Percentiles rank a stretch among this genome's conserved stretches.
phyloP scores from a whole-genome alignment of 169 alveolate genomes.

The Toxoplasma gondii region DNA sequence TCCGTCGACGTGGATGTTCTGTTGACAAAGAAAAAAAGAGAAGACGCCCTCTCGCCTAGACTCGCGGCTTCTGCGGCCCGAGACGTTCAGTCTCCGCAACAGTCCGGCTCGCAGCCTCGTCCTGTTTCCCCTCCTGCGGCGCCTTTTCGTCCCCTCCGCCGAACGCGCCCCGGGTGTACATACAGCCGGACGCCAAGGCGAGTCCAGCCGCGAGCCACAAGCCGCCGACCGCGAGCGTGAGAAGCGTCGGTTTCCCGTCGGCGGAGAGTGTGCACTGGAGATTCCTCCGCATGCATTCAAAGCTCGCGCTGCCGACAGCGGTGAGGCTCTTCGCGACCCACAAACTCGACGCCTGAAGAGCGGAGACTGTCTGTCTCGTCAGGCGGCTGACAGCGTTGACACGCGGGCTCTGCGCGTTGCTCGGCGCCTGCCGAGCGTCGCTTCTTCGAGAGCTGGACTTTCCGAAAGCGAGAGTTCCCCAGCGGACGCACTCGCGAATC shows the following conservation, averaged over 20 bases:
- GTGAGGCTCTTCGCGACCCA: neutral
- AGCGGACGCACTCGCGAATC: neutral
- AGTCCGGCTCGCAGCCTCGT: neutral
- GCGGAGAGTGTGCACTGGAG: neutral
- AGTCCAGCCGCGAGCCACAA: slow-evolving; percentile 34
- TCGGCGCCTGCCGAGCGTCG: neutral
- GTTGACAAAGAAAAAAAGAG: neutral
- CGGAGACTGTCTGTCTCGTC: neutral
- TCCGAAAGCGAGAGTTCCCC: neutral
- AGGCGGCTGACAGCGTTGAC: neutral
- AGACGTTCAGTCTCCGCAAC: neutral
- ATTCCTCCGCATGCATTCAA: neutral
- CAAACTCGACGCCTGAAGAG: neutral
- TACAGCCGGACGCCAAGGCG: slow-evolving; percentile 7
- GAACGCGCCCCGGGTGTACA: neutral
- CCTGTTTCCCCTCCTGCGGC: neutral
- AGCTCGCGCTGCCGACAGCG: neutral
- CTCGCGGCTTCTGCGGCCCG: neutral
- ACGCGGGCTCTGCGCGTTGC: neutral
- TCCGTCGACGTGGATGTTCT: neutral
- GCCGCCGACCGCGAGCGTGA: neutral
- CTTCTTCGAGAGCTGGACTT: neutral
- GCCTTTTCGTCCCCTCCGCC: neutral
- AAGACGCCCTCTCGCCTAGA: neutral
- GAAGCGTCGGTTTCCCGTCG: neutral